Conservation (phyloP, 2,329 filamentous ascomycete species). For the Xylaria sp. region DNA sequence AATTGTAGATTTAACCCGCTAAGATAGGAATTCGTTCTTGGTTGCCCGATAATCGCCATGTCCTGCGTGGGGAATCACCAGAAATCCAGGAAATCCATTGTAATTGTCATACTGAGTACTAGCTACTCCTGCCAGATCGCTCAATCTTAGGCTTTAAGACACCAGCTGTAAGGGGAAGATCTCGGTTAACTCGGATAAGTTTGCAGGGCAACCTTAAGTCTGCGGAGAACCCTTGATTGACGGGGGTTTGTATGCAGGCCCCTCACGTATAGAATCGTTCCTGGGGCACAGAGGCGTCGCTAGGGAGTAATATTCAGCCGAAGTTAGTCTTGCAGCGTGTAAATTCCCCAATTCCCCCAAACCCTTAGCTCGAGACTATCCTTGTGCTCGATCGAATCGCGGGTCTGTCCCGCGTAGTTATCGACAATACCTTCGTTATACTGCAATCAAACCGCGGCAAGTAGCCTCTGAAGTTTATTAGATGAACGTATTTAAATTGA, state of each 20-base stretch:
- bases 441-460: not conserved
- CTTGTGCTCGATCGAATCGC: not conserved
- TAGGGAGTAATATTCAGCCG: constrained; percentile 30
- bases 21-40: constrained; percentile 22
- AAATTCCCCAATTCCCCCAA: constrained; percentile 26
- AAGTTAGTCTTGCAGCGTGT: constrained; percentile 18
- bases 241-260: constrained; percentile 16
- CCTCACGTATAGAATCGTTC: constrained; percentile 7
- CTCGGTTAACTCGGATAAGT: constrained; percentile 22
- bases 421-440: not conserved
- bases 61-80: constrained; percentile 23
- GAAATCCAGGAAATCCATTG: not conserved
- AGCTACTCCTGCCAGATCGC: constrained; percentile 3
- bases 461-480: not conserved
- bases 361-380: not conserved
- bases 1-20: constrained; percentile 36
- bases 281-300: constrained; percentile 6
- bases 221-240: constrained; percentile 26
- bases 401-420: not conserved
- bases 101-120: not conserved
- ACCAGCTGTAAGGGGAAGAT: constrained; percentile 21
- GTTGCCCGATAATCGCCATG: constrained; percentile 28
- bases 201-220: not conserved
- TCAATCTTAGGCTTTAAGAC: constrained; percentile 30
- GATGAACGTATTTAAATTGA: constrained; percentile 7